Evolutionary conservation across 768 basidiomycete genomes (phyloP).

Genomic region (Tephrocybe sp.): DNA sequence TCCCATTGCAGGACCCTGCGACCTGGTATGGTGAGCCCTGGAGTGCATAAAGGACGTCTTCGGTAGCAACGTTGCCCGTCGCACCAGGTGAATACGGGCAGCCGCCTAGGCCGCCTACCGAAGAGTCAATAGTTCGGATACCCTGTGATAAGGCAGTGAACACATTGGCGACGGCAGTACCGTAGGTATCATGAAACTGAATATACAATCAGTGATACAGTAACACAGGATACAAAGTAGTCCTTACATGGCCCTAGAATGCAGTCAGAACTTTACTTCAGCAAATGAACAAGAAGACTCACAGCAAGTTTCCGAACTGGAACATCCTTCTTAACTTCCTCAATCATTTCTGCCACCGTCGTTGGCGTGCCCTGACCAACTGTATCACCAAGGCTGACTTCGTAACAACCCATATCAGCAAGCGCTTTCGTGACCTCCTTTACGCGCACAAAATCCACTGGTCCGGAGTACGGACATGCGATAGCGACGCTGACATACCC

Average conservation of each 20-base stretch:
- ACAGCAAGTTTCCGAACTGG: constrained; percentile 71
- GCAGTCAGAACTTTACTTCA: not conserved
- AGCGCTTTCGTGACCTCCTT: constrained; percentile 69
- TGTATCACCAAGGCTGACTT: constrained; percentile 90
- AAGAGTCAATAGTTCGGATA: constrained; percentile 77
- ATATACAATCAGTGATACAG: not conserved
- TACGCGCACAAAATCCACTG: constrained; percentile 61
- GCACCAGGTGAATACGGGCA: constrained; percentile 97
- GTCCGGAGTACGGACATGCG: constrained; percentile 84
- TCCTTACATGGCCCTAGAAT: constrained; percentile 53
- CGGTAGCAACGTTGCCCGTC: constrained; percentile 92
- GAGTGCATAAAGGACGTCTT: constrained; percentile 86
- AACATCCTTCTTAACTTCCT: constrained; percentile 61
- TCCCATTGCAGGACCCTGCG: constrained; percentile 36
- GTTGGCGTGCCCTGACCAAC: constrained; percentile 81
- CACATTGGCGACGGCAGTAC: constrained; percentile 77
- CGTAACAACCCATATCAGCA: constrained; percentile 90
- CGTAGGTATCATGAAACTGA: constrained; percentile 90
- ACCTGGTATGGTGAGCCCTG: constrained; percentile 59
- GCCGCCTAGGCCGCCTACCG: constrained; percentile 88
- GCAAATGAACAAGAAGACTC: constrained; percentile 19
- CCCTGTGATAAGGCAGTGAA: constrained; percentile 70
- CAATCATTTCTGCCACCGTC: constrained; percentile 64
- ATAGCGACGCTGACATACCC: constrained; percentile 87
- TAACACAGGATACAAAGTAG: not conserved